Percentiles rank a stretch among this genome's conserved stretches.
Evolutionary conservation across 2,329 filamentous ascomycete genomes (phyloP).

Genomic region (Ilyonectria mors-panacis): DNA sequence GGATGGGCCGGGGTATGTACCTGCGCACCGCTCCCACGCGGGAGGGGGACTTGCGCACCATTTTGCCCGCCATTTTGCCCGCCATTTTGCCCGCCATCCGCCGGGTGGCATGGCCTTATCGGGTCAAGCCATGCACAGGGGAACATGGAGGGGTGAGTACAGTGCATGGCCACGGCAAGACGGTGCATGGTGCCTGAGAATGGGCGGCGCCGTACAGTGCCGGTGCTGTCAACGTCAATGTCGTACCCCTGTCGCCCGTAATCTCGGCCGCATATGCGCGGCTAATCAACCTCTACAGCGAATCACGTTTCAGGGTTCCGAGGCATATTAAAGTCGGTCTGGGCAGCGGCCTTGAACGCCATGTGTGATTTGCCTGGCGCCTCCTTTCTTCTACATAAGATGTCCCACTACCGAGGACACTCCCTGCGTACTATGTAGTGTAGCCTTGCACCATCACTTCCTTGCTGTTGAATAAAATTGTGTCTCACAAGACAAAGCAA

Average conservation of each 20-base stretch:
- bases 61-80: conserved; percentile 25
- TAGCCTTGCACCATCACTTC: not conserved
- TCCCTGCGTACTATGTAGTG: not conserved
- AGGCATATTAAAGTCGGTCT: not conserved
- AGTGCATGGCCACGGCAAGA: conserved; percentile 12
- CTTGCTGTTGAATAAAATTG: conserved; percentile 5
- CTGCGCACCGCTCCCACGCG: not conserved
- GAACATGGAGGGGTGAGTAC: conserved; percentile 19
- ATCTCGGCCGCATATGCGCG: conserved; percentile 49
- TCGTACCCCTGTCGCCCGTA: conserved; percentile 40
- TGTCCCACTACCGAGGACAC: conserved; percentile 1
- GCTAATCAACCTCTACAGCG: conserved; percentile 42
- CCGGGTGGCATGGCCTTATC: conserved; percentile 41
- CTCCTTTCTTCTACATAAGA: conserved; percentile 9
- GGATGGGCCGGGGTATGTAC: conserved; percentile 10
- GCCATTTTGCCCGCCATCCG: not conserved
- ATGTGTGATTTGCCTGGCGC: not conserved
- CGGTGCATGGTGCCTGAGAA: conserved; percentile 26
- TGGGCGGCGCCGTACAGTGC: conserved; percentile 37
- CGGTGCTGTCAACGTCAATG: not conserved
- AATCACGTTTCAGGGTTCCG: conserved; percentile 38
- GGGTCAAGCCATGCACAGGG: conserved; percentile 44
- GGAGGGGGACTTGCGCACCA: conserved; percentile 10
- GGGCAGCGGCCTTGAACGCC: not conserved
- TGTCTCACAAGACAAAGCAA: conserved; percentile 1